phyloP scores from a whole-genome alignment of 2,329 filamentous ascomycete species.

The Xylaria sp. region DNA sequence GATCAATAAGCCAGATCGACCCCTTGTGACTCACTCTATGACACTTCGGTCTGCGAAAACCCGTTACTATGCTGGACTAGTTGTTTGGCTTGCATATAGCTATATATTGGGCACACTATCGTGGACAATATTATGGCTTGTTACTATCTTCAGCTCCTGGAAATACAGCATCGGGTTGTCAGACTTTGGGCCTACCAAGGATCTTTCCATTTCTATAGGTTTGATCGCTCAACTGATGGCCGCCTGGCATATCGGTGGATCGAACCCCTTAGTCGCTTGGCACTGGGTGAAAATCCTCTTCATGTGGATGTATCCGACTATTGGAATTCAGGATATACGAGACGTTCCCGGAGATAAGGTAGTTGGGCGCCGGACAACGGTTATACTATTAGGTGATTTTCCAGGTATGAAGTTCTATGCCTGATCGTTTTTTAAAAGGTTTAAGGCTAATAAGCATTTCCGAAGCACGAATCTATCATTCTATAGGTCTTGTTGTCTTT shows the following conservation, averaged over 20 bases:
- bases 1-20: constrained; percentile 25
- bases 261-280: constrained; percentile 1
- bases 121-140: constrained; percentile 18
- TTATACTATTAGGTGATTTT: constrained; percentile 21
- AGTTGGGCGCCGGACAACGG: constrained; percentile 17
- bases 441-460: background rate
- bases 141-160: constrained; percentile 6
- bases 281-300: constrained; percentile 14
- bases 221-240: constrained; percentile 14
- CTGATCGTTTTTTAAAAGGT: background rate
- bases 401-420: constrained; percentile 9
- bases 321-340: constrained; percentile 26
- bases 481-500: constrained; percentile 4
- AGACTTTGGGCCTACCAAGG: constrained; percentile 17
- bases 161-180: constrained; percentile 15
- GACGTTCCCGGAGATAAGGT: constrained; percentile 21
- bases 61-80: constrained; percentile 8
- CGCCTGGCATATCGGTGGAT: constrained; percentile 23
- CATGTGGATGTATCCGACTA: constrained; percentile 22
- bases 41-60: constrained; percentile 15
- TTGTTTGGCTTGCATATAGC: constrained; percentile 23
- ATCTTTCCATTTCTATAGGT: constrained; percentile 4
- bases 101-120: constrained; percentile 5
- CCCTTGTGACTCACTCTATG: constrained; percentile 9
- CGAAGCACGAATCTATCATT: constrained; percentile 22